Percentiles rank a stretch among this genome's conserved stretches.
Evolutionary conservation across 2,329 filamentous ascomycete genomes (phyloP).

Genomic region (Dothistroma septosporum): DNA sequence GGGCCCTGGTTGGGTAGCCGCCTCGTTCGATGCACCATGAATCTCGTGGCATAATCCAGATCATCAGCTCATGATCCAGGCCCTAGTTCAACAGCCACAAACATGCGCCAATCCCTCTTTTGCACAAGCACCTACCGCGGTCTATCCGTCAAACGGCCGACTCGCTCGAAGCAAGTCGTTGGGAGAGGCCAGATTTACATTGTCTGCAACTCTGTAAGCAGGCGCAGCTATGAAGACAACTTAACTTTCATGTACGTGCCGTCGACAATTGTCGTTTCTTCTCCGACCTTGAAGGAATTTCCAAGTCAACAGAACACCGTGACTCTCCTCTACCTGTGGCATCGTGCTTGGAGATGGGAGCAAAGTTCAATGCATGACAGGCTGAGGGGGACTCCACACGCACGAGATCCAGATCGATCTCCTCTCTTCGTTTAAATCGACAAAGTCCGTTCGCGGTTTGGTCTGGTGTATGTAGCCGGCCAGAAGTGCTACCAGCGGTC

Average conservation of each 20-base stretch:
- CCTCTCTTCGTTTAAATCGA: too few species aligned
- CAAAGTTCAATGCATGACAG: too few species aligned
- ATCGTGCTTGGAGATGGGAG: too few species aligned
- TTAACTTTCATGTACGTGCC: conserved; percentile 19
- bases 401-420: too few species aligned
- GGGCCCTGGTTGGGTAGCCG: conserved; percentile 9
- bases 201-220: conserved; percentile 10
- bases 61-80: conserved; percentile 11
- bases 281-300: neutral
- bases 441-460: too few species aligned
- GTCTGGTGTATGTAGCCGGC: too few species aligned
- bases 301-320: too few species aligned
- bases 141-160: conserved; percentile 15
- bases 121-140: conserved; percentile 21
- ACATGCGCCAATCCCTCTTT: conserved; percentile 22
- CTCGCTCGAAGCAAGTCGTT: conserved; percentile 12
- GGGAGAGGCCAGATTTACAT: conserved; percentile 8
- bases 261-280: conserved; percentile 17
- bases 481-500: too few species aligned
- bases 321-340: too few species aligned
- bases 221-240: conserved; percentile 21
- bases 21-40: conserved; percentile 17
- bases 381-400: too few species aligned
- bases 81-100: conserved; percentile 18
- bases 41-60: conserved; percentile 25